A percentile compares a stretch with the other conserved stretches of the same genome.
Evolutionary conservation across 768 basidiomycete species (phyloP).

Genomic region (Collybia sp.): DNA sequence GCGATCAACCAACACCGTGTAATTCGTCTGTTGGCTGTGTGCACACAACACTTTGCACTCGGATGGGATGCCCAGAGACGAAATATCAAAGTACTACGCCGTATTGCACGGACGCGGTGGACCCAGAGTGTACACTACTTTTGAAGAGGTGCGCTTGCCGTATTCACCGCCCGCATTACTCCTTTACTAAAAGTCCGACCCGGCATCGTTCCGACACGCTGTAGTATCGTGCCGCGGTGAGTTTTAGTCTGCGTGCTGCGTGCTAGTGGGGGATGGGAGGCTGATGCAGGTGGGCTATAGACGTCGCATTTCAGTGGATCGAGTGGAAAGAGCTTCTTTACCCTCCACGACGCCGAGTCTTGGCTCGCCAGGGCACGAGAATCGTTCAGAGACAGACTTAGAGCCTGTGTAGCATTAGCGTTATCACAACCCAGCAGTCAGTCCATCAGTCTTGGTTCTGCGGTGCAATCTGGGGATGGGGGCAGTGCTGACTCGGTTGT

Average conservation of each 20-base stretch:
- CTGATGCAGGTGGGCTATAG: slow-evolving; percentile 2
- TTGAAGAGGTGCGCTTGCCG: slow-evolving; percentile 5
- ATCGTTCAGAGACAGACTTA: too few relatives aligned
- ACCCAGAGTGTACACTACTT: slow-evolving; percentile 3
- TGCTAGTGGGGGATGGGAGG: slow-evolving; percentile 3
- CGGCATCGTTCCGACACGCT: neutral
- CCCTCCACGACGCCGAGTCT: slow-evolving; percentile 6
- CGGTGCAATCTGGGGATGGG: too few relatives aligned
- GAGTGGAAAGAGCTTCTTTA: slow-evolving; percentile 9
- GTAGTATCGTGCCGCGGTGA: slow-evolving; percentile 8
- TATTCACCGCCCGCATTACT: neutral
- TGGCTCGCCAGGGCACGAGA: slow-evolving; percentile 3
- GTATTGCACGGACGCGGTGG: slow-evolving; percentile 10
- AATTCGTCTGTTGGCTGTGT: neutral
- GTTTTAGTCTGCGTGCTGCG: neutral
- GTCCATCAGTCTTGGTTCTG: too few relatives aligned
- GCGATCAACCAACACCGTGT: too few relatives aligned
- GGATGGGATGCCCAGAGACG: slow-evolving; percentile 1
- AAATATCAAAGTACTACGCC: slow-evolving; percentile 8
- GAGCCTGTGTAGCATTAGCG: too few relatives aligned
- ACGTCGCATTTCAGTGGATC: slow-evolving; percentile 9
- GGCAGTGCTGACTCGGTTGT: too few relatives aligned
- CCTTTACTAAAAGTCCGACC: neutral
- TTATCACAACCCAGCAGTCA: too few relatives aligned
- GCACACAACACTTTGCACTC: neutral